These are phyloP conservation scores for Tephrocybe sp. DNA, from an alignment of 768 basidiomycete species.

Conservation along the genomic window DNA sequence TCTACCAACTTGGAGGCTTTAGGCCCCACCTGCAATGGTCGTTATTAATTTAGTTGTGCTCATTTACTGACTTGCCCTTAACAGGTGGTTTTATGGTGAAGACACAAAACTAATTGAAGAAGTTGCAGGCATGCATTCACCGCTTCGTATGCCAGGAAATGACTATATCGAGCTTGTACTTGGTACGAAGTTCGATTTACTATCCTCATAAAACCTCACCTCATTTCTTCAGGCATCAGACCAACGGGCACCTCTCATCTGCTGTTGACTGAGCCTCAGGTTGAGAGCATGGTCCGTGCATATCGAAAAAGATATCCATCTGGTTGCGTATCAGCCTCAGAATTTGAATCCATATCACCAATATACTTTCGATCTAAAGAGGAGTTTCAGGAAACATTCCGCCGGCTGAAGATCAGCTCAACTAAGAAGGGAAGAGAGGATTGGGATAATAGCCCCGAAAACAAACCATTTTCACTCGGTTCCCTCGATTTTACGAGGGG, in stretches of 20 bases:
- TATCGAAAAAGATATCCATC: constrained; percentile 13
- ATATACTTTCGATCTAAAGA: constrained; percentile 33
- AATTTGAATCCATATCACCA: constrained; percentile 47
- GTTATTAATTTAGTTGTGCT: not conserved
- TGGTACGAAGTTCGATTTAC: constrained; percentile 25
- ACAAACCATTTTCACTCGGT: constrained; percentile 29
- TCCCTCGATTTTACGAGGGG: constrained; percentile 28
- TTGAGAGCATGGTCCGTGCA: constrained; percentile 18
- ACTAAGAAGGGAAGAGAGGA: constrained; percentile 26
- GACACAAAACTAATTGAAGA: constrained; percentile 30
- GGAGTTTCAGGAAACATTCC: constrained; percentile 36
- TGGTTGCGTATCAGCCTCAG: constrained; percentile 12
- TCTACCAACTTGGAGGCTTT: constrained; percentile 27
- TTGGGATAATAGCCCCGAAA: constrained; percentile 41
- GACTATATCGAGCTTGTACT: constrained; percentile 38
- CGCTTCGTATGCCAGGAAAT: constrained; percentile 22
- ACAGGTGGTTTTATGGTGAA: constrained; percentile 20
- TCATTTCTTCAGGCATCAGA: constrained; percentile 35
- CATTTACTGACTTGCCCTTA: not conserved
- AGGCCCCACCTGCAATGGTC: constrained; percentile 22
- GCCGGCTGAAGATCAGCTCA: constrained; percentile 33
- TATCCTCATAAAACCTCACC: not conserved
- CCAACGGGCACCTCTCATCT: constrained; percentile 42
- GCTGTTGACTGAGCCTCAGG: constrained; percentile 34
- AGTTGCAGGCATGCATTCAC: constrained; percentile 25